These are phyloP conservation scores for Vaccinium myrtillus DNA, from an alignment of 148 eudicot genomes.

Conservation along the genomic window DNA sequence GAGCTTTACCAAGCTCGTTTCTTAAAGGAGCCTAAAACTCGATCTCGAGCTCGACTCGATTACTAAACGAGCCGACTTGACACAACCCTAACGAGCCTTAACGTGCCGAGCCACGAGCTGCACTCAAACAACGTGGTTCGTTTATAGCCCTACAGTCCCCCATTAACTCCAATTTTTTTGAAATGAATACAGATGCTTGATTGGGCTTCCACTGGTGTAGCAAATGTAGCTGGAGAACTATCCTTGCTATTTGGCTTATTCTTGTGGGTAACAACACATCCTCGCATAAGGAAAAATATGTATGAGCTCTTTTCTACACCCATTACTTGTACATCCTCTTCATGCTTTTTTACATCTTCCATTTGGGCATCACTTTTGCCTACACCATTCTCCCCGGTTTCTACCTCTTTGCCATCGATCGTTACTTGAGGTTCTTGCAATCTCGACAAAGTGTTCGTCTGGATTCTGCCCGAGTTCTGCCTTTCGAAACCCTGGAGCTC, in stretches of 20 bases:
- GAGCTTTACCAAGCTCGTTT: too few species aligned
- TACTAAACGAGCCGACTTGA: too few species aligned
- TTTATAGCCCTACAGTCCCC: too few species aligned
- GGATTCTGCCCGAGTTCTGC: conserved; percentile 41
- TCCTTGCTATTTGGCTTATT: conserved; percentile 31
- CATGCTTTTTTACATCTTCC: conserved; percentile 42
- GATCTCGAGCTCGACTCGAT: too few species aligned
- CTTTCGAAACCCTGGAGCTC: conserved; percentile 62
- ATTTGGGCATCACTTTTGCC: conserved; percentile 37
- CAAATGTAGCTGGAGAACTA: conserved; percentile 43
- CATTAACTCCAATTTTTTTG: neutral
- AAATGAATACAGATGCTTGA: conserved; percentile 28
- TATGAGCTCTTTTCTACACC: conserved; percentile 59
- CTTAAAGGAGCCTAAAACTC: too few species aligned
- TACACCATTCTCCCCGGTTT: conserved; percentile 39
- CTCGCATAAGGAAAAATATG: conserved; percentile 27
- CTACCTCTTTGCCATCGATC: conserved; percentile 52
- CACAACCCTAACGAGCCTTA: too few species aligned
- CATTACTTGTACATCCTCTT: conserved; percentile 54
- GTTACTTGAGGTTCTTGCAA: conserved; percentile 45
- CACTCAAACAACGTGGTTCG: too few species aligned
- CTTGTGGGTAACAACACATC: conserved; percentile 44
- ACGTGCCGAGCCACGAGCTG: too few species aligned
- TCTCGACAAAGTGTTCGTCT: conserved; percentile 36
- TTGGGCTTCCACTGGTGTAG: conserved; percentile 26